Conservation (phyloP, 2,329 filamentous ascomycete genomes). For the Hymenoscyphus albidus region DNA sequence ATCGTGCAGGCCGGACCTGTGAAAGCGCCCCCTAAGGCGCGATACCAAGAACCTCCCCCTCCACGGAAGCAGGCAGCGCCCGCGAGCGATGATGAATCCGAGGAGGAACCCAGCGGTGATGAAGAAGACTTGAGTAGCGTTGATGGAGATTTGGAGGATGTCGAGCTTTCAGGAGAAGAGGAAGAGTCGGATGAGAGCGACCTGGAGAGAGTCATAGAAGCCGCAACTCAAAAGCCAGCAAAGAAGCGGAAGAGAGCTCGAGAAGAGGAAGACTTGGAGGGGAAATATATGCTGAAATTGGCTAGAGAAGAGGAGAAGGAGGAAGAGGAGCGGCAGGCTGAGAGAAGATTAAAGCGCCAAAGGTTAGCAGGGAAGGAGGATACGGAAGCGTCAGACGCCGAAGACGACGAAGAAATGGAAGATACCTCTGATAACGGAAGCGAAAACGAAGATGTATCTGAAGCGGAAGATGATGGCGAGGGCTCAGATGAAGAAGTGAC, state of each 20-base stretch:
- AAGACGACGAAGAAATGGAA: slow-evolving; percentile 29
- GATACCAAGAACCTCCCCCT: slow-evolving; percentile 36
- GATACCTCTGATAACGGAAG: slow-evolving; percentile 26
- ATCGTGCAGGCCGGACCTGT: slow-evolving; percentile 36
- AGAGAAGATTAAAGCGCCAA: slow-evolving; percentile 47
- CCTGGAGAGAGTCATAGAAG: slow-evolving; percentile 42
- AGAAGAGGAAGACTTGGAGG: slow-evolving; percentile 66
- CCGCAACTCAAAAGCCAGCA: slow-evolving; percentile 38
- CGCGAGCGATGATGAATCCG: slow-evolving; percentile 10
- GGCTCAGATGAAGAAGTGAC: slow-evolving; percentile 33
- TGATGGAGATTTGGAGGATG: slow-evolving; percentile 37
- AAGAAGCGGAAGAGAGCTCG: slow-evolving; percentile 60
- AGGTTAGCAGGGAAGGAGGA: slow-evolving; percentile 43
- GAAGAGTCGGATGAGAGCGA: slow-evolving; percentile 37
- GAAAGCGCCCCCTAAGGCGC: slow-evolving; percentile 33
- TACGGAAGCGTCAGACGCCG: slow-evolving; percentile 33
- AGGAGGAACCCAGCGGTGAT: background rate
- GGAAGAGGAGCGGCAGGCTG: slow-evolving; percentile 42
- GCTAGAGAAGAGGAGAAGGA: slow-evolving; percentile 56
- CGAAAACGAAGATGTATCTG: slow-evolving; percentile 29
- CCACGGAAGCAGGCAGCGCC: slow-evolving; percentile 26
- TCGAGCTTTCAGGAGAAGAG: slow-evolving; percentile 29
- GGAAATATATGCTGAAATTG: slow-evolving; percentile 64
- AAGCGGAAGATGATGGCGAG: slow-evolving; percentile 28
- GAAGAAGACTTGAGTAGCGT: slow-evolving; percentile 23